Conservation (phyloP, 345 rosid genomes). For the Laguncularia racemosa region DNA sequence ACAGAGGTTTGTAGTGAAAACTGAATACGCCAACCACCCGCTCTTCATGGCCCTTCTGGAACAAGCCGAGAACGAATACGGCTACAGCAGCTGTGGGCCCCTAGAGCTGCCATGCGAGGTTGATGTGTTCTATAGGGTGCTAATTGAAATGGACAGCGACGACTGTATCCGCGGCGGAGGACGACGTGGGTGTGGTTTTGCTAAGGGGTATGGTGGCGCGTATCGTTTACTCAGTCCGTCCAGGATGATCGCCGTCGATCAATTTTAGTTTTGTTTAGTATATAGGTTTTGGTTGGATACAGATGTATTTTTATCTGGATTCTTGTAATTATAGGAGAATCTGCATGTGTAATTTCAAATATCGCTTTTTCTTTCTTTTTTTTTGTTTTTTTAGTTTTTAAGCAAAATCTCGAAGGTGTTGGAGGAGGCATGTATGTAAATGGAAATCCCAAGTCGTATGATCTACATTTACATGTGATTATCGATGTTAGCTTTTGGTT, state of each 20-base stretch:
- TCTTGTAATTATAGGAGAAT: no score
- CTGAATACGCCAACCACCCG: slow-evolving; percentile 53
- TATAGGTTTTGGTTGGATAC: no score
- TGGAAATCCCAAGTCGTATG: no score
- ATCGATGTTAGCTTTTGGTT: no score
- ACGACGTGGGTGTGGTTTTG: slow-evolving; percentile 28
- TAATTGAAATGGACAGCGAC: slow-evolving; percentile 23
- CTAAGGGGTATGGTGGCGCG: slow-evolving; percentile 14
- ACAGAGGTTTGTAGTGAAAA: slow-evolving; percentile 48
- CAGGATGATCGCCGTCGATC: slow-evolving; percentile 19
- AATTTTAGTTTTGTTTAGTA: slow-evolving; percentile 4
- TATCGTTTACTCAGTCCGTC: slow-evolving; percentile 37
- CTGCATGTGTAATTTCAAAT: no score
- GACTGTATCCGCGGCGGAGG: neutral
- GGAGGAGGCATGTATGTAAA: no score
- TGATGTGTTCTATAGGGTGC: slow-evolving; percentile 34
- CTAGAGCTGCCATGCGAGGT: slow-evolving; percentile 59
- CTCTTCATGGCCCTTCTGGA: slow-evolving; percentile 50
- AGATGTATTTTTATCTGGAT: no score
- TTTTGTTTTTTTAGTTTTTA: no score
- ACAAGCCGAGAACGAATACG: slow-evolving; percentile 62
- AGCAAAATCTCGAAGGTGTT: no score
- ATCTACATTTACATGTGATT: no score
- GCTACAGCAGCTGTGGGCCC: slow-evolving; percentile 46
- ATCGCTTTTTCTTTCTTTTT: no score